Percentiles rank a stretch among this genome's conserved stretches.
phyloP scores from a whole-genome alignment of 2,329 filamentous ascomycete genomes.

The Calycina herbarum region DNA sequence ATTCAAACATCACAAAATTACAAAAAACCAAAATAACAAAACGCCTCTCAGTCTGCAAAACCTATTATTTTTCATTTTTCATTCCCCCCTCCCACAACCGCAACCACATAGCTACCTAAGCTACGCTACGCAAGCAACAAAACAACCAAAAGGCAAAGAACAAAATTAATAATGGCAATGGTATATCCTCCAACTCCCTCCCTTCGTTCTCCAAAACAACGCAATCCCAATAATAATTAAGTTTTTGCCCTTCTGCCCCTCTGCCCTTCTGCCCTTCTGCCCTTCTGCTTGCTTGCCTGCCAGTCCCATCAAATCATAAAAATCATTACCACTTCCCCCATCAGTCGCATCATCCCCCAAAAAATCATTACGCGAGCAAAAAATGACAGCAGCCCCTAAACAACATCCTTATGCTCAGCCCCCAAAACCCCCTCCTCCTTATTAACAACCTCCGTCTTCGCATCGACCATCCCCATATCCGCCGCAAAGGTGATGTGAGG shows the following conservation, averaged over 20 bases:
- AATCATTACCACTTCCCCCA: background rate
- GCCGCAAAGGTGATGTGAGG: slow-evolving; percentile 33
- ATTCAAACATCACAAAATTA: no score
- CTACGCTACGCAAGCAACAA: background rate
- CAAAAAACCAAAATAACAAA: no score
- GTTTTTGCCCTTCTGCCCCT: no score
- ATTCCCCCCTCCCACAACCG: no score
- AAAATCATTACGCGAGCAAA: background rate
- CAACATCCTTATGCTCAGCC: background rate
- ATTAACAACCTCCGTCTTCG: background rate
- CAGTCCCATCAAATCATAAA: background rate
- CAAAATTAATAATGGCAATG: background rate
- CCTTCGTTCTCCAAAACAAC: no score
- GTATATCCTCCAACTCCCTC: background rate
- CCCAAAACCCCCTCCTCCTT: background rate
- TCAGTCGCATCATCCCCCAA: background rate
- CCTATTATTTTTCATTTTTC: no score
- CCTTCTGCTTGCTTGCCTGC: background rate
- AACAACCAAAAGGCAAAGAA: background rate
- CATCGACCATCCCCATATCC: slow-evolving; percentile 24
- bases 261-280: no score
- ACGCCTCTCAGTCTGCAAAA: no score
- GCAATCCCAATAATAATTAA: background rate
- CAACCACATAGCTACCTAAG: background rate
- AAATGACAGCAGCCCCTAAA: background rate